Conservation (phyloP, 2,329 filamentous ascomycete genomes). For the Apiospora kogelbergensis region DNA sequence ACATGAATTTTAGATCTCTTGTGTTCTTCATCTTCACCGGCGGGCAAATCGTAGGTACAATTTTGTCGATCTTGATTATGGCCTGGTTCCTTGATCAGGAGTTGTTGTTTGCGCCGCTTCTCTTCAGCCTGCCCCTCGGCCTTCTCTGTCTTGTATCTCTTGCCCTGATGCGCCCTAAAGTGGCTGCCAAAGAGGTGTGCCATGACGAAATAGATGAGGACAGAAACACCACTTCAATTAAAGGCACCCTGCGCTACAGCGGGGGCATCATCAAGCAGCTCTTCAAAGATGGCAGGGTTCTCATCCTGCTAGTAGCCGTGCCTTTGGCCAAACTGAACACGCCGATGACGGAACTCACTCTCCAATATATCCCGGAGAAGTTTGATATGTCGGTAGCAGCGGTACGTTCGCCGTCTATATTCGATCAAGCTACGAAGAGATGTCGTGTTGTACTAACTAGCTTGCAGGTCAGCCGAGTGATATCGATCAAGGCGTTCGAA, state of each 20-base stretch:
- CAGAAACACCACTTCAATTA: background rate
- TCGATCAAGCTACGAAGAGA: too few relatives aligned
- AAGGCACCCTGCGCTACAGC: background rate
- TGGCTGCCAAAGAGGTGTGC: too few relatives aligned
- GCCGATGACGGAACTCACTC: background rate
- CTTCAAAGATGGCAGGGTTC: background rate
- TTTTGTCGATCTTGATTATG: background rate
- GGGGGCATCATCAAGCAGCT: background rate
- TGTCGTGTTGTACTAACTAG: background rate
- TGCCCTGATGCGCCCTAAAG: background rate
- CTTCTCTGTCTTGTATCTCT: background rate
- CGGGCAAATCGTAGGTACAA: background rate
- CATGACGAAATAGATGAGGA: background rate
- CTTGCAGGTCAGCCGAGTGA: background rate
- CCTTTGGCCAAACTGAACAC: background rate
- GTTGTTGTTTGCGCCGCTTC: background rate
- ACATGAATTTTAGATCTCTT: background rate
- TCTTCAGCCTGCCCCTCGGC: background rate
- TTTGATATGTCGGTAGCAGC: background rate
- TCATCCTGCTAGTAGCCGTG: background rate
- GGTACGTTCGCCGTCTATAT: background rate
- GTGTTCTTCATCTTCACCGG: constrained; percentile 2
- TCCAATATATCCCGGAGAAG: background rate
- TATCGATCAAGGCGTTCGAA: background rate
- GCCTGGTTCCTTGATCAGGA: constrained; percentile 1